A percentile compares a stretch with the other conserved stretches of the same genome.
Evolutionary conservation across 176 grass and related monocot genomes (phyloP).

Genomic region (Luzula sylvatica): DNA sequence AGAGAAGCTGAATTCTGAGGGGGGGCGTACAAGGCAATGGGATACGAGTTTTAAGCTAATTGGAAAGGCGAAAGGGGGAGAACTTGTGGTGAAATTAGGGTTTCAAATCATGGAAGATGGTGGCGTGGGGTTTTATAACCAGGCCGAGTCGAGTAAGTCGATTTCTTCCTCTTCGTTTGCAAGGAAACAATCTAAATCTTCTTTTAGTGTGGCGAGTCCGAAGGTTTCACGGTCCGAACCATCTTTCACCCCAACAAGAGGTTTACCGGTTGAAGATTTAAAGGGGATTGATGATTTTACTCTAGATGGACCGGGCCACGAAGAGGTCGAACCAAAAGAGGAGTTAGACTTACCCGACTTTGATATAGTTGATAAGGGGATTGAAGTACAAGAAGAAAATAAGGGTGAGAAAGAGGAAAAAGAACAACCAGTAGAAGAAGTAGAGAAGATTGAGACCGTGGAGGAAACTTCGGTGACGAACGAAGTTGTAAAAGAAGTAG

Average conservation of each 20-base stretch:
- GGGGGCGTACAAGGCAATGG: slow-evolving; percentile 61
- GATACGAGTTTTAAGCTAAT: slow-evolving; percentile 48
- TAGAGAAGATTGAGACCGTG: background rate
- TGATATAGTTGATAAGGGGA: slow-evolving; percentile 74
- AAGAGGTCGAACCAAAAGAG: slow-evolving; percentile 24
- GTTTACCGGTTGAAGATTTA: slow-evolving; percentile 32
- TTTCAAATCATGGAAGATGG: slow-evolving; percentile 93
- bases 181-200: slow-evolving; percentile 64
- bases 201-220: slow-evolving; percentile 79
- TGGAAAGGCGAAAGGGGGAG: slow-evolving; percentile 83
- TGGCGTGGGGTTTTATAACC: slow-evolving; percentile 66
- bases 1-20: slow-evolving; percentile 47
- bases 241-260: slow-evolving; percentile 29
- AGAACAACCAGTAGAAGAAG: slow-evolving; percentile 8
- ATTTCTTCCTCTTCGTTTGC: slow-evolving; percentile 38
- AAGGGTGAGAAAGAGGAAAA: slow-evolving; percentile 11
- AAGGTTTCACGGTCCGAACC: slow-evolving; percentile 36
- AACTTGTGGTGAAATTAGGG: slow-evolving; percentile 61
- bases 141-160: slow-evolving; percentile 1
- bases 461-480: slow-evolving; percentile 19
- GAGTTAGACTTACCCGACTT: slow-evolving; percentile 76
- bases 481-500: slow-evolving; percentile 89
- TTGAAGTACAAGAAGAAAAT: slow-evolving; percentile 50
- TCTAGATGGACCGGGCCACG: slow-evolving; percentile 51
- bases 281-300: slow-evolving; percentile 80